Conservation (phyloP, 805 yeast genomes). For the Ogataea polymorpha region DNA sequence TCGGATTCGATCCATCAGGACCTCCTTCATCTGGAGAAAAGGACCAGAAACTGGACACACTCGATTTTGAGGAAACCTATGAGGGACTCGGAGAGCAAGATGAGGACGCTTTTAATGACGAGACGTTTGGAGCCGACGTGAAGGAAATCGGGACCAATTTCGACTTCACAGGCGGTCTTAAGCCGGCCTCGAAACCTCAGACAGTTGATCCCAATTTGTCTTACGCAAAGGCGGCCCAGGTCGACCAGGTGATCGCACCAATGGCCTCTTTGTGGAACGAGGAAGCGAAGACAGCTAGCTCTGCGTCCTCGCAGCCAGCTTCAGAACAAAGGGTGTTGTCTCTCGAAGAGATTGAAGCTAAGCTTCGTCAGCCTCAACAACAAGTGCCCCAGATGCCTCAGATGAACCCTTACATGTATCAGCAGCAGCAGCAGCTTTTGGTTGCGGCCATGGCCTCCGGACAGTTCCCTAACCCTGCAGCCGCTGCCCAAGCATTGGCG, state of each 20-base stretch:
- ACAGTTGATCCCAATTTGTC: conserved; percentile 26
- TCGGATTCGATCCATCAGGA: conserved; percentile 57
- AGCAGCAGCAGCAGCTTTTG: conserved; percentile 31
- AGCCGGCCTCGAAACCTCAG: conserved; percentile 21
- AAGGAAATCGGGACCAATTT: conserved; percentile 53
- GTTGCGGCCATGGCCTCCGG: conserved; percentile 33
- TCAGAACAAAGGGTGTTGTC: conserved; percentile 53
- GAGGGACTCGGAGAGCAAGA: conserved; percentile 78
- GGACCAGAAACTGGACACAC: conserved; percentile 34
- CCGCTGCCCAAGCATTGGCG: conserved; percentile 33
- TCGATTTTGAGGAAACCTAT: conserved; percentile 82
- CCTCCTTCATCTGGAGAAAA: conserved; percentile 25
- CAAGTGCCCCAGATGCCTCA: conserved; percentile 18
- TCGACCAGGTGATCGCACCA: conserved; percentile 53
- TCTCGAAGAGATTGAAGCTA: conserved; percentile 83
- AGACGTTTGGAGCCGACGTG: conserved; percentile 65
- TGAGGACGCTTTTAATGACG: conserved; percentile 78
- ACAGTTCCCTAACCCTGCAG: conserved; percentile 30
- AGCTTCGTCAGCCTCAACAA: conserved; percentile 47
- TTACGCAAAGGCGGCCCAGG: conserved; percentile 43
- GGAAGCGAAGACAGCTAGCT: conserved; percentile 23
- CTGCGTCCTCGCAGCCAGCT: conserved; percentile 20
- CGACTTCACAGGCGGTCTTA: conserved; percentile 49
- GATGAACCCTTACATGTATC: conserved; percentile 28
- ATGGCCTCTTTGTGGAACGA: conserved; percentile 70